Conservation (phyloP, 192 early-diverging fungal genomes). For the Allomyces macrogynus region DNA sequence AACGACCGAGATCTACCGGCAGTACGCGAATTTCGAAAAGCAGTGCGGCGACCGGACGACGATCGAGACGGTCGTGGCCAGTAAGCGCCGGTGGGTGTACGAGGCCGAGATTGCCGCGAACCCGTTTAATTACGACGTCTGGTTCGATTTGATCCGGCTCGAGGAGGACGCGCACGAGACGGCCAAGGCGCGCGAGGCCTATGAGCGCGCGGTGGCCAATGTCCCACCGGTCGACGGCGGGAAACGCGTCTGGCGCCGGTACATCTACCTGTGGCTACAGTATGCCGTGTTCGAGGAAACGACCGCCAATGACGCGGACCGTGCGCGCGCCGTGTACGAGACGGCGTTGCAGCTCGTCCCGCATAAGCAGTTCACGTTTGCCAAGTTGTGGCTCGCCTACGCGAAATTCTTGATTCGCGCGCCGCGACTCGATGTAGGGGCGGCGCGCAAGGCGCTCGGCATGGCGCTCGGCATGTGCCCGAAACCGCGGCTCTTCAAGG, state of each 20-base stretch:
- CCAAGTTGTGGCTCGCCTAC: constrained; percentile 88
- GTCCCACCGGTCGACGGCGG: constrained; percentile 54
- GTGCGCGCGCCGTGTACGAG: constrained; percentile 65
- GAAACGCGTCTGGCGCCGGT: constrained; percentile 87
- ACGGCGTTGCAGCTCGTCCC: constrained; percentile 69
- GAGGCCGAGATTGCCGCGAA: constrained; percentile 49
- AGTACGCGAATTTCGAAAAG: constrained; percentile 93
- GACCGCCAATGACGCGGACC: constrained; percentile 52
- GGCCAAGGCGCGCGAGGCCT: constrained; percentile 71
- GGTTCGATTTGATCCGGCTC: constrained; percentile 86
- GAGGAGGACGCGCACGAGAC: constrained; percentile 53
- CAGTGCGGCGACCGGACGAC: constrained; percentile 72
- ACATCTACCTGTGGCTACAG: constrained; percentile 97
- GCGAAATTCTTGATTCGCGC: constrained; percentile 77
- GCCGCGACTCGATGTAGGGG: constrained; percentile 31
- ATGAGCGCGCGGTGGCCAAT: constrained; percentile 75
- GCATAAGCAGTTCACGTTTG: constrained; percentile 88
- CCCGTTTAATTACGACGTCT: constrained; percentile 88
- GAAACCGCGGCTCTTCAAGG: constrained; percentile 81
- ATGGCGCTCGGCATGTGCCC: constrained; percentile 68
- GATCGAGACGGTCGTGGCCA: constrained; percentile 76
- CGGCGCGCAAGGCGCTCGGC: constrained; percentile 65
- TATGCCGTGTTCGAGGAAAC: constrained; percentile 94
- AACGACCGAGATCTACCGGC: constrained; percentile 75
- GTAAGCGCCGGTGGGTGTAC: constrained; percentile 77